phyloP scores from a whole-genome alignment of 495 filamentous ascomycete genomes.

The Podospora pseudopauciseta region DNA sequence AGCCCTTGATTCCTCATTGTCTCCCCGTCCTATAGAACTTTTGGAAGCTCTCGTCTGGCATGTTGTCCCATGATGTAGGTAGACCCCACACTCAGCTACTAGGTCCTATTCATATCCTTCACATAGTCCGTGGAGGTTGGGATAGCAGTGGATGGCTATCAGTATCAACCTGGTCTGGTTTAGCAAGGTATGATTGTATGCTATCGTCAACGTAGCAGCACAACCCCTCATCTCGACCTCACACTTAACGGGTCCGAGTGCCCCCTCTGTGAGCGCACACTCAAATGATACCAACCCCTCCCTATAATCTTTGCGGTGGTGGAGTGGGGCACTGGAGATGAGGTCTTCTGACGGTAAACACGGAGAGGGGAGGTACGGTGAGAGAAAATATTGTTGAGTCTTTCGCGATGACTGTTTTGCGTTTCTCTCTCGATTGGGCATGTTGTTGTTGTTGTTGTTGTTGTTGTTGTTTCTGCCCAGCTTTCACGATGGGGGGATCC shows the following conservation, averaged over 20 bases:
- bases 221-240: background rate
- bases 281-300: background rate
- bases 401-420: conserved; percentile 29
- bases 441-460: conserved; percentile 24
- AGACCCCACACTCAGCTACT: background rate
- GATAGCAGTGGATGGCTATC: too few relatives aligned
- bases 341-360: background rate
- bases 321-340: background rate
- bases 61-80: background rate
- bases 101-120: background rate
- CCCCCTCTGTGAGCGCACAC: background rate
- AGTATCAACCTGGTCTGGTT: background rate
- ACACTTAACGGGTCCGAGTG: background rate
- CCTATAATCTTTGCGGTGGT: conserved; percentile 8
- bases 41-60: background rate
- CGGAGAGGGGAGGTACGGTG: too few relatives aligned
- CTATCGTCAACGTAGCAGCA: background rate
- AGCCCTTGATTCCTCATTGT: conserved; percentile 1
- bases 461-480: conserved; percentile 28
- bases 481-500: conserved; percentile 17
- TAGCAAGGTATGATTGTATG: background rate
- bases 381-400: background rate
- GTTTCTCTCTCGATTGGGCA: conserved; percentile 13
- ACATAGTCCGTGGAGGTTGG: background rate
- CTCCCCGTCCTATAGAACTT: background rate